Percentiles rank a stretch among this genome's conserved stretches.
phyloP scores from a whole-genome alignment of 2,329 filamentous ascomycete species.

The Escovopsis sp. region DNA sequence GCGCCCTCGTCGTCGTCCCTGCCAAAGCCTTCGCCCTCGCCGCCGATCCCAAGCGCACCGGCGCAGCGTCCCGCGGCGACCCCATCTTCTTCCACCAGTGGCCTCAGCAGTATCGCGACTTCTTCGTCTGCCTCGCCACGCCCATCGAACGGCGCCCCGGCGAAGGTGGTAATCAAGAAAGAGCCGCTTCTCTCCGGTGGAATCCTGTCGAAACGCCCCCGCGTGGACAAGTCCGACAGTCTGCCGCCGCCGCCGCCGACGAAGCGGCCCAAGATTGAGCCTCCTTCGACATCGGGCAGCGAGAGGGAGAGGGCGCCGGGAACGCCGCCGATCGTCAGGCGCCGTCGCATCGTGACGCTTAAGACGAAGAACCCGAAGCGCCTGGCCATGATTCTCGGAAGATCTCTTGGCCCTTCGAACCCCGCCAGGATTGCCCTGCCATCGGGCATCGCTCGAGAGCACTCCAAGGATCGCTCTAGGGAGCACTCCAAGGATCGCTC shows the following conservation, averaged over 20 bases:
- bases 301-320: constrained; percentile 4
- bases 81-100: constrained; percentile 2
- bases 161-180: constrained; percentile 4
- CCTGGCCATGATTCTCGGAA: constrained; percentile 20
- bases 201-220: constrained; percentile 19
- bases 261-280: constrained; percentile 25
- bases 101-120: constrained; percentile 16
- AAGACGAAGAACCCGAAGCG: constrained; percentile 20
- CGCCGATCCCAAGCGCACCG: neutral
- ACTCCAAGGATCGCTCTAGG: no score
- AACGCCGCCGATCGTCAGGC: constrained; percentile 10
- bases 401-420: constrained; percentile 9
- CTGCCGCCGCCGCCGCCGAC: constrained; percentile 16
- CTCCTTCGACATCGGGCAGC: constrained; percentile 7
- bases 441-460: constrained; percentile 11
- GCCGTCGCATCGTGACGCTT: constrained; percentile 22
- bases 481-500: constrained; percentile 12
- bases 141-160: constrained; percentile 9
- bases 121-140: constrained; percentile 8
- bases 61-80: neutral
- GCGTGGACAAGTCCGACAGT: constrained; percentile 22
- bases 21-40: no score
- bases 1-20: no score
- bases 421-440: constrained; percentile 20
- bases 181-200: constrained; percentile 1